phyloP scores from a whole-genome alignment of 2,329 filamentous ascomycete genomes.

The Westerdykella aurantiaca region DNA sequence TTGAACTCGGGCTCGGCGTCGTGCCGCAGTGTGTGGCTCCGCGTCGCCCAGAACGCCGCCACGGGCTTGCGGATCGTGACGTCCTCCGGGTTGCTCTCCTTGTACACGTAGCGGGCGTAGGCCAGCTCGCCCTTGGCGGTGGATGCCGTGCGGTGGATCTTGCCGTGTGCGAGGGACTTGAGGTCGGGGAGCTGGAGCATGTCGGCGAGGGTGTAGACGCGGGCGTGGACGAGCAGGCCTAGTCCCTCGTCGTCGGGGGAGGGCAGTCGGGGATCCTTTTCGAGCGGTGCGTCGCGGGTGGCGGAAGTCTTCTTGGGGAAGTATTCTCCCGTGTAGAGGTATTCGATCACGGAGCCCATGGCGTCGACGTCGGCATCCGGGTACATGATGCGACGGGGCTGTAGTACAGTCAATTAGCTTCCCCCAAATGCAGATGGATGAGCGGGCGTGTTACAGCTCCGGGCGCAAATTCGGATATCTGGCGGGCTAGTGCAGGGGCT shows the following conservation, averaged over 20 bases:
- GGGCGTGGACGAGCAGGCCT: constrained; percentile 81
- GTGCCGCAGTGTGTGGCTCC: constrained; percentile 72
- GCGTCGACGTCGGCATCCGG: constrained; percentile 63
- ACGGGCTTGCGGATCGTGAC: constrained; percentile 71
- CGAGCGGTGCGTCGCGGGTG: constrained; percentile 60
- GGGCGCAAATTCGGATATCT: constrained; percentile 56
- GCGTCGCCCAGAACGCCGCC: constrained; percentile 83
- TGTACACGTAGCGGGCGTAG: constrained; percentile 87
- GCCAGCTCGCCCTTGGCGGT: constrained; percentile 85
- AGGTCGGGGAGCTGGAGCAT: constrained; percentile 63
- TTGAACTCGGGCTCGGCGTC: constrained; percentile 85
- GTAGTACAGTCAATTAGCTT: not conserved
- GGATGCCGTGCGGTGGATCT: constrained; percentile 87
- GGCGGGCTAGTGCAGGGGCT: constrained; percentile 68
- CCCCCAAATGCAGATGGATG: not conserved
- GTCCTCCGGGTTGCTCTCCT: constrained; percentile 65
- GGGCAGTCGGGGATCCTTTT: constrained; percentile 61
- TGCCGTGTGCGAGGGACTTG: constrained; percentile 72
- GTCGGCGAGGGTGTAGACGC: constrained; percentile 81
- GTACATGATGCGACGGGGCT: constrained; percentile 65
- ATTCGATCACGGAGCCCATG: constrained; percentile 74
- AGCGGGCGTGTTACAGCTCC: constrained; percentile 50
- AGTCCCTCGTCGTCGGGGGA: constrained; percentile 69
- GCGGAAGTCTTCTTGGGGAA: constrained; percentile 61
- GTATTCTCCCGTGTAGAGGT: constrained; percentile 80